Base-by-base conservation (phyloP, 2,329 filamentous ascomycete species). In the Pseudogymnoascus sp. region DNA sequence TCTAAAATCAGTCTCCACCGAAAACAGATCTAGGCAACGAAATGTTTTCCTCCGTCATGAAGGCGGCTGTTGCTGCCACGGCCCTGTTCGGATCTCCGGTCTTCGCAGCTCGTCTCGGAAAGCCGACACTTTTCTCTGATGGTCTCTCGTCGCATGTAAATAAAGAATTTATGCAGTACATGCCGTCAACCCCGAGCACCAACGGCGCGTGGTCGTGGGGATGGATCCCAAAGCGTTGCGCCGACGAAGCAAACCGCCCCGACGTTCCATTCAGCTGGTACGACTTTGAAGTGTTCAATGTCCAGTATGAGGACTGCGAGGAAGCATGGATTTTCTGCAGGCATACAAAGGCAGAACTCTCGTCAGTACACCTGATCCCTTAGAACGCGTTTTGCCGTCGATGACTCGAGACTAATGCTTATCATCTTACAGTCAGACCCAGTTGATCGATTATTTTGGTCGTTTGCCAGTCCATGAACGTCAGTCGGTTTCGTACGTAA, bases 271-370 rank as follows among this genome's bases (percentile, higher is more conserved):
- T 68, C 42, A 65, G 62, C 37, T 64, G 69, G 3, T 31, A 26
- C 26, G 71, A 73, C 47, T 59, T 73, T 21, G 64, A 63, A 31
- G 66, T 69, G 44, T 73, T 70, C 66, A 68, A 70, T 62, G 67
- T 70, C 21, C 66, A 64, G 60, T 73, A 70, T 56, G 53, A 65
- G 47, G 73, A 73, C 65, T 74, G 73, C 65, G 33, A 21, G 16
- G 61, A 67, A 47, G 63, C 67, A 24, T 75, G 72, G 72, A 67
- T 70, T 60, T 69, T 75, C 47, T 75, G 73, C 62, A 67, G 73
- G 1, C 71, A 73, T 64, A 70, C 67, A 47, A 63, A 70, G 33
- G 65, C 70, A 8, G 62, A 64, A 1, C 63, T 68, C n/a, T 66
- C 61, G 64, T 61, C 16, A 47, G 59, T 61, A 38, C 11, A 13